Evolutionary conservation across 2,329 filamentous ascomycete genomes (phyloP), one percentile per base, ranked within the genome.

Genomic region (Chaetomium sp.): DNA sequence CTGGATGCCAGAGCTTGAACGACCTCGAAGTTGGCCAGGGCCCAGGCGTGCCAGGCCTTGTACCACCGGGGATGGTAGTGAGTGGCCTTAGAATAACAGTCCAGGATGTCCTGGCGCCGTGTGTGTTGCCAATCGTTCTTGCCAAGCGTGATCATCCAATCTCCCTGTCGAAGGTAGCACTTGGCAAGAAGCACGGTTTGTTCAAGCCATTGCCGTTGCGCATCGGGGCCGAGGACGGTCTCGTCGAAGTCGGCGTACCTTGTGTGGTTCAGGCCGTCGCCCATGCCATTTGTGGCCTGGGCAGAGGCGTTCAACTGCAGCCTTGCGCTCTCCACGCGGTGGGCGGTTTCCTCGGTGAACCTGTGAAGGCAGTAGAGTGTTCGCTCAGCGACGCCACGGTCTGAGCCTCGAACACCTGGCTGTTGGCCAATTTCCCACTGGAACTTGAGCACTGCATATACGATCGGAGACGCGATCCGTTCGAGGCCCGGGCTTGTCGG

Each of bases 1-100:
- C 87, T 85, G 25, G 89, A 84, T 9, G 89, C 86, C 64, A 95
- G 81, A 0, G 90, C 87, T 71, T 95, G 96, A 45, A 98, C 93
- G 64, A 99, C 95, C 78, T 99, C 94, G 73, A 99, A 99, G 77
- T 99, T 99, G 61, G 95, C 94, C 68, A 99, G 79, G 12, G 95
- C 96, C 94, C 95, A 99, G 0, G 95, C 91, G 78, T 99, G 95
- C 95, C 95, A 99, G 8, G 96, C 95, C 79, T 99, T 99, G 81
- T 99, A 99, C 87, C 94, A 99, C 67, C 90, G 88, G 38, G 92
- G 90, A 75, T 99, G 96, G 78, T 96, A 97, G 65, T 92, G 89
- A 1, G 95, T 99, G 1, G 96, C 96, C 65, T 93, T 90, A 21
- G 89, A 88, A 76, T 98, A 99, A 1, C 95, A 93, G n/a, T 87